phyloP scores from a whole-genome alignment of 2,329 filamentous ascomycete species.

The Triangularia verruculosa region DNA sequence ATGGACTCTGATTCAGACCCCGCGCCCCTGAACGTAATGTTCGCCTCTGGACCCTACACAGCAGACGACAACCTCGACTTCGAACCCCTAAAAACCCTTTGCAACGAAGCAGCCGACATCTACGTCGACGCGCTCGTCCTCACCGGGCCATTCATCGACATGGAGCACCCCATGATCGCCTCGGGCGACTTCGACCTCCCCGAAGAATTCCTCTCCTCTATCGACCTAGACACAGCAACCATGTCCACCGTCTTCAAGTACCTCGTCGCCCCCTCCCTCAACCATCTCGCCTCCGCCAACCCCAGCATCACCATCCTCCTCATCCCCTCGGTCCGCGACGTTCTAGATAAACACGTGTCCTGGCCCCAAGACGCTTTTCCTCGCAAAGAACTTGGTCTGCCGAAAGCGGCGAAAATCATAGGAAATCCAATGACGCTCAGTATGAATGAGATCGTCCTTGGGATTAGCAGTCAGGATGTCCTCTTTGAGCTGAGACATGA shows the following conservation, averaged over 20 bases:
- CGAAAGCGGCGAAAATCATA: constrained; percentile 71
- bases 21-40: constrained; percentile 70
- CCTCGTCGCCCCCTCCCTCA: constrained; percentile 71
- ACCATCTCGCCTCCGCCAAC: constrained; percentile 65
- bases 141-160: constrained; percentile 83
- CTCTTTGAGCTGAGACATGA: constrained; percentile 78
- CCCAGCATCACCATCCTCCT: constrained; percentile 79
- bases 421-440: constrained; percentile 89
- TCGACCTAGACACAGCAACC: constrained; percentile 75
- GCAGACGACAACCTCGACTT: constrained; percentile 90
- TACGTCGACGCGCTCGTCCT: constrained; percentile 78
- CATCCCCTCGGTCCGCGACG: constrained; percentile 78
- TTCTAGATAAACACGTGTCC: constrained; percentile 76
- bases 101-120: constrained; percentile 69
- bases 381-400: constrained; percentile 71
- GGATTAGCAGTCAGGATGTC: constrained; percentile 78
- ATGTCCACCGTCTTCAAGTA: constrained; percentile 80
- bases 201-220: constrained; percentile 52
- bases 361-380: constrained; percentile 70
- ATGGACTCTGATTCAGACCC: constrained; percentile 59
- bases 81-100: constrained; percentile 78
- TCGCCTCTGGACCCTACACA: constrained; percentile 86
- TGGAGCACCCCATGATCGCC: constrained; percentile 84
- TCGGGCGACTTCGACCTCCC: constrained; percentile 76
- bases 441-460: constrained; percentile 82